Evolutionary conservation across 345 rosid species (phyloP), one percentile per base, ranked within the genome.

Genomic region (Aegle marmelos): DNA sequence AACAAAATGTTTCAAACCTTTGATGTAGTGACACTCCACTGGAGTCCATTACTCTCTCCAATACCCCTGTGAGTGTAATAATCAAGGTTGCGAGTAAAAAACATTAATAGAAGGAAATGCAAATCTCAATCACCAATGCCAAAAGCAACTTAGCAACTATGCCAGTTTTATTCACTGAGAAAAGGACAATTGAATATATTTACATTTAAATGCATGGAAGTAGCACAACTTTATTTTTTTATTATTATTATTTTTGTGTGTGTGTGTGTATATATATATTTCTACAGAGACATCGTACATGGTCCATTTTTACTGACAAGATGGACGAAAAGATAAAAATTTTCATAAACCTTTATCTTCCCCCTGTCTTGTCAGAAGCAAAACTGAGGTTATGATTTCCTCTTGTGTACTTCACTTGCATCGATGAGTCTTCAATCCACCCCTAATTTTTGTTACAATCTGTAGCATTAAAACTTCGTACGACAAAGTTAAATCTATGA

Each of bases 1-100:
- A 62, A 45, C 11, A 45, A 30, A 62, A 63, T 13, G 16, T 64
- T 22, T 75, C 61, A 64, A 33, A 75, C 48, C 78, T 64, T n/a
- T 10, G 24, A 63, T 45, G 70, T 25, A 63, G 37, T 50, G 45
- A 50, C 50, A 75, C 30, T 2, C 39, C 69, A 74, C 60, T n/a
- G 28, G 37, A 17, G 37, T 9, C 24, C 39, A 37, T 62, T 45
- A 21, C 14, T 62, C 45, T 50, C n/a, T 65, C 30, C 69, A 7
- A 30, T 28, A 22, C n/a, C 48, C 70, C 70, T 74, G 58, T 5
- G 34, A 25, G 68, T 16, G 14, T 41, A 62, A 14, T 31, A 8
- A 74, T 30, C 45, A 45, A 56, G 31, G 21, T 45, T 74, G 70
- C 78, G 48, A 45, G n/a, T 22, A 45, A 25, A 48, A 45, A 13